Evolutionary conservation across 2,329 filamentous ascomycete species (phyloP), one percentile per base, ranked within the genome.

Genomic region (Monosporascus ibericus): DNA sequence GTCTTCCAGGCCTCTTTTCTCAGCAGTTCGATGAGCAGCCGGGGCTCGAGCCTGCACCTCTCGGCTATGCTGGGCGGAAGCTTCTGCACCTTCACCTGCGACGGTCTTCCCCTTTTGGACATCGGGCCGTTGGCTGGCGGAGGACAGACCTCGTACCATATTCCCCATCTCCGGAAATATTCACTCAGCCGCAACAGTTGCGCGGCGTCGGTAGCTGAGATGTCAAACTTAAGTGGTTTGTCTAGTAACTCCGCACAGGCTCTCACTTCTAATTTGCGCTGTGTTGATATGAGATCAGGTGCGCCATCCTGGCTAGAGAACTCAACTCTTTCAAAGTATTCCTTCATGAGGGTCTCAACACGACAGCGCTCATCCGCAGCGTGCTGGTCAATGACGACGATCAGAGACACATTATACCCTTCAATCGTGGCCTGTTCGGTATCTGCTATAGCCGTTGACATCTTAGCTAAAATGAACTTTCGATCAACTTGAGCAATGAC

Each of bases 341-440:
- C 59, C 0, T 60, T 60, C 65, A 95, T 83, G 1, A 99, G 75
- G 0, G 69, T 66, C 65, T 99, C 94, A 1, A 97, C 80, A 1
- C 85, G 84, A 56, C 88, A 84, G 46, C 94, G 81, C 72, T 99
- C 94, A 65, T 96, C 92, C 3, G 92, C 94, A 1, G 94, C 94
- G 65, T 99, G 94, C 64, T 99, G 94, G 63, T 99, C 94, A 6
- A 96, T 78, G 39, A 96, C 75, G 0, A 95, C 77, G 5, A 97
- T 72, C 1, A 84, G 25, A 48, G 65, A 52, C 11, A 48, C 34
- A 5, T 39, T 34, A 6, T 40, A 17, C 39, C 53, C 25, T 44
- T 44, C 6, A 17, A 6, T 6, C 14, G 20, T 17, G 54, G 51
- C 6, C 34, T 4, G 17, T 27, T 27, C 24, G 6, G 6, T 5